Conservation (phyloP, 208 protist species). For the Trypanosomatidae sp. region DNA sequence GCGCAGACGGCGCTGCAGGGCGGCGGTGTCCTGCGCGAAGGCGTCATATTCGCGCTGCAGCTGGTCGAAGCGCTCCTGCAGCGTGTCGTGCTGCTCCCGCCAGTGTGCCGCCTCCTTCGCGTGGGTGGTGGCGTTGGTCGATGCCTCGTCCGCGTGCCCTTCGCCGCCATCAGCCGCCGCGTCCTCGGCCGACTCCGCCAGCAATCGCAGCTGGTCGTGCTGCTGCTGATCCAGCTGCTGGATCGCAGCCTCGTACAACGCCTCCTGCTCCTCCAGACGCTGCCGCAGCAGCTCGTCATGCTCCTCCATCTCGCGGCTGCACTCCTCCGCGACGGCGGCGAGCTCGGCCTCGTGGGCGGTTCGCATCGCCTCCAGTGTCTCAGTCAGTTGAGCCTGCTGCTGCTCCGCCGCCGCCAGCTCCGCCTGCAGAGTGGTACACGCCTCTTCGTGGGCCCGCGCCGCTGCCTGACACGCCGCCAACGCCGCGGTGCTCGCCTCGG, state of each 20-base stretch:
- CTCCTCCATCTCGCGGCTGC: too few species aligned
- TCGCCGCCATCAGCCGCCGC: not conserved
- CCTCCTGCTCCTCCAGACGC: slow-evolving; percentile 20
- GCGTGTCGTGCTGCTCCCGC: slow-evolving; percentile 30
- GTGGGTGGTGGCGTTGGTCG: too few species aligned
- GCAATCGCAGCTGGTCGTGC: slow-evolving; percentile 9
- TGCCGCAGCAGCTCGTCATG: slow-evolving; percentile 17
- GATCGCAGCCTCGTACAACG: slow-evolving; percentile 9
- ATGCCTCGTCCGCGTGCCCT: not conserved
- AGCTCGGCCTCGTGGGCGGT: too few species aligned
- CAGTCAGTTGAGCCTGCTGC: too few species aligned
- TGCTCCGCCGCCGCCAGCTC: too few species aligned
- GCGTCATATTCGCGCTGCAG: slow-evolving; percentile 53
- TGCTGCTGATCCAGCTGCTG: slow-evolving; percentile 32
- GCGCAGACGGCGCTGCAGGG: slow-evolving; percentile 17
- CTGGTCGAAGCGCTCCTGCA: slow-evolving; percentile 40
- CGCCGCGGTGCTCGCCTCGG: too few species aligned
- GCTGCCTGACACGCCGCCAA: too few species aligned
- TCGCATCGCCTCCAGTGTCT: too few species aligned
- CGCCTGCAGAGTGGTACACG: too few species aligned
- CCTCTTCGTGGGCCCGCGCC: too few species aligned
- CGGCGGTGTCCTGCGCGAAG: slow-evolving; percentile 29
- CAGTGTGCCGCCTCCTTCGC: slow-evolving; percentile 21
- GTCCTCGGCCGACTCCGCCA: not conserved
- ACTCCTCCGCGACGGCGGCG: too few species aligned